Conservation (phyloP, 768 basidiomycete species). For the Tylopilus sp. region DNA sequence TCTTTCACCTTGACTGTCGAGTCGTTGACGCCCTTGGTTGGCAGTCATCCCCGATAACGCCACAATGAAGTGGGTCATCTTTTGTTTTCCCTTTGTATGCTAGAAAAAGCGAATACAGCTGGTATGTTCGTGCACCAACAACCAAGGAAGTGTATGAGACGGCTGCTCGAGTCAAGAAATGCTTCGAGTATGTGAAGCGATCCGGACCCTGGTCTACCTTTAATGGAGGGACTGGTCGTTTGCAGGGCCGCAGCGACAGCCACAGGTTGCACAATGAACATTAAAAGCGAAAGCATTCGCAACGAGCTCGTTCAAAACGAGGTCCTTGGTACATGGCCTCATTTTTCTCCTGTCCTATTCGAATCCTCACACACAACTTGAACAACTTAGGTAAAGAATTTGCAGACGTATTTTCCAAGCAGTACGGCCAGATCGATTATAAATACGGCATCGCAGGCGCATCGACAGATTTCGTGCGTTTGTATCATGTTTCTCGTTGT, state of each 20-base stretch:
- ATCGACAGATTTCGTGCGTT: slow-evolving; percentile 81
- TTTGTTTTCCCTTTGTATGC: not conserved
- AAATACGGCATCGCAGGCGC: slow-evolving; percentile 66
- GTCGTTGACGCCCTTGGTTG: not conserved
- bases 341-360: not conserved
- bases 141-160: slow-evolving; percentile 55
- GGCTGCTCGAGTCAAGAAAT: slow-evolving; percentile 59
- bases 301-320: slow-evolving; percentile 67
- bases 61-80: slow-evolving; percentile 55
- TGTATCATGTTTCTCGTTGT: not conserved
- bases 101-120: slow-evolving; percentile 39
- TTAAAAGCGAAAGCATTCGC: slow-evolving; percentile 33
- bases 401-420: slow-evolving; percentile 52
- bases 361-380: no score
- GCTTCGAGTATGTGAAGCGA: slow-evolving; percentile 56
- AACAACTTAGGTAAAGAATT: slow-evolving; percentile 68
- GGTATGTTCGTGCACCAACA: slow-evolving; percentile 71
- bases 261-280: slow-evolving; percentile 55
- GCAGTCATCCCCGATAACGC: slow-evolving; percentile 82
- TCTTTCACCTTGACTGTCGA: not conserved
- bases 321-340: slow-evolving; percentile 44
- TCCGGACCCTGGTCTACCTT: not conserved
- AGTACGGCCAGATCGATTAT: slow-evolving; percentile 58
- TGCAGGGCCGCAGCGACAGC: slow-evolving; percentile 62
- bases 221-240: not conserved